phyloP scores from a whole-genome alignment of 2,329 filamentous ascomycete species.

The Aspergillus sp. region DNA sequence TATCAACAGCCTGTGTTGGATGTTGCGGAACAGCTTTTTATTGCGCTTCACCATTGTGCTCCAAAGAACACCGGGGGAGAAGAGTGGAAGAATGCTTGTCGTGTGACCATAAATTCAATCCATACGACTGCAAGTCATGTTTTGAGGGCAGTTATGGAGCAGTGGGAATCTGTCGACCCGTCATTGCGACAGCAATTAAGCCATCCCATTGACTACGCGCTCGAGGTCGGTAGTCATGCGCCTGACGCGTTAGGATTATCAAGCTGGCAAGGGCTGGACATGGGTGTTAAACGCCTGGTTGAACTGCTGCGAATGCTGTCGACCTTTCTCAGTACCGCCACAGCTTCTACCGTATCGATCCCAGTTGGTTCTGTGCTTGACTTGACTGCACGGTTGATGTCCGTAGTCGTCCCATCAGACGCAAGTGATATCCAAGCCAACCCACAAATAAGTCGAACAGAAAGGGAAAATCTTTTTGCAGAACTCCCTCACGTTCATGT shows the following conservation, averaged over 20 bases:
- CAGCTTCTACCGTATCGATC: slow-evolving; percentile 64
- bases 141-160: slow-evolving; percentile 76
- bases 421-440: slow-evolving; percentile 61
- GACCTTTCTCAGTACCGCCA: slow-evolving; percentile 63
- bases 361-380: slow-evolving; percentile 69
- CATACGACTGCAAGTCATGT: slow-evolving; percentile 74
- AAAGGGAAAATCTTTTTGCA: slow-evolving; percentile 75
- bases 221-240: slow-evolving; percentile 37
- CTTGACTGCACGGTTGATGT: slow-evolving; percentile 67
- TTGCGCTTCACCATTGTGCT: slow-evolving; percentile 75
- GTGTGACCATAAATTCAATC: slow-evolving; percentile 60
- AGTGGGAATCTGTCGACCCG: slow-evolving; percentile 70
- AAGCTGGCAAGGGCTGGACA: slow-evolving; percentile 71
- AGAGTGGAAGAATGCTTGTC: slow-evolving; percentile 73
- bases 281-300: slow-evolving; percentile 68
- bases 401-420: slow-evolving; percentile 56
- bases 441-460: slow-evolving; percentile 72
- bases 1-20: slow-evolving; percentile 55
- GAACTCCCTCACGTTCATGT: slow-evolving; percentile 73
- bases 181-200: slow-evolving; percentile 27
- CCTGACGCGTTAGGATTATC: slow-evolving; percentile 55
- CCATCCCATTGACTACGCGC: slow-evolving; percentile 37
- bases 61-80: slow-evolving; percentile 74
- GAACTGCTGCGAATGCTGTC: slow-evolving; percentile 66
- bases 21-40: slow-evolving; percentile 63